Evolutionary conservation across 2,329 filamentous ascomycete genomes (phyloP), one percentile per base, ranked within the genome.

Genomic region (Macroventuria anomochaeta): DNA sequence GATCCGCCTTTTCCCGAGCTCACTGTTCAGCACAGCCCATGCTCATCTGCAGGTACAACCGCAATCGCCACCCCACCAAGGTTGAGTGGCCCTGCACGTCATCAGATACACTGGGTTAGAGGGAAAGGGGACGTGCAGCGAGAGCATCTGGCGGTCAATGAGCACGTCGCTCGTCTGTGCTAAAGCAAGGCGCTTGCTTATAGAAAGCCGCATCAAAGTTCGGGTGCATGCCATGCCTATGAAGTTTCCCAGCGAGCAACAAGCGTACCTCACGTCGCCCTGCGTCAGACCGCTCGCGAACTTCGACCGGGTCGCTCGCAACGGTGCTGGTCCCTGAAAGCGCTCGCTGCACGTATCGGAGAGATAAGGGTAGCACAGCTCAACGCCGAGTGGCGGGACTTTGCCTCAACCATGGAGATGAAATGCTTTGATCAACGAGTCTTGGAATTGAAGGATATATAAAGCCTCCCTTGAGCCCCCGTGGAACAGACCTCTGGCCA

Each of bases 11-110:
- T 55, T 59, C 51, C 62, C 61, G 64, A 56, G 46, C 47, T 53
- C 34, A 37, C 47, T 52, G 44, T 52, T 46, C 38, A 60, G 58
- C 58, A 57, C 57, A 63, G 61, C 58, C 55, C 56, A 39, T 54
- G 52, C 55, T 50, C 57, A 63, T 40, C 65, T 73, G 70, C 70
- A 73, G 69, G 69, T 68, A 71, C 69, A 64, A 54, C 48, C 60
- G 61, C 57, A 48, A 40, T 59, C 28, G 55, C 59, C 57, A 61
- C 59, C 58, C 50, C 57, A 58, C 62, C 62, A 59, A 46, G 51
- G 18, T 41, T 38, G 52, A 41, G 39, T 42, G 26, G 47, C 21
- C 20, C 54, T 63, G 62, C 62, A 61, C 54, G 53, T 61, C 58
- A 63, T 63, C 39, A 46, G 17, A 37, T 31, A 41, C 48, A 37